Evolutionary conservation across 2,329 filamentous ascomycete genomes (phyloP).

Genomic region (Pseudogymnoascus sp.): DNA sequence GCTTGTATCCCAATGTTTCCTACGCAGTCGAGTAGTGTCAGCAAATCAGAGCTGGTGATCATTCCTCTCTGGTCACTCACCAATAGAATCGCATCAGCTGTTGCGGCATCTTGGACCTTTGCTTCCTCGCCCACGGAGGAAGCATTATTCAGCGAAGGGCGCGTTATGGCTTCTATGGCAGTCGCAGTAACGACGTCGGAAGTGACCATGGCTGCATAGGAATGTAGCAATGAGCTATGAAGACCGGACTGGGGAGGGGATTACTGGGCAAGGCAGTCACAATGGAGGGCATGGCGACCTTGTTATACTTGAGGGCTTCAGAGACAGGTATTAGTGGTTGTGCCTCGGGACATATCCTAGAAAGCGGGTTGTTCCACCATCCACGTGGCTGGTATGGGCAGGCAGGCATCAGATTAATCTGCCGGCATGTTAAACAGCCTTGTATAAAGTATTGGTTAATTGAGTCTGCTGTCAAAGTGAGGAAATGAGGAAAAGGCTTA

Average conservation of each 20-base stretch:
- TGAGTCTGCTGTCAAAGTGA: neutral
- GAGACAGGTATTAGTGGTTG: neutral
- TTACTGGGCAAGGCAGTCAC: neutral
- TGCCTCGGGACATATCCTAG: neutral
- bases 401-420: neutral
- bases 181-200: neutral
- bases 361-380: neutral
- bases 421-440: neutral
- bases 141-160: neutral
- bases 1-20: conserved; percentile 46
- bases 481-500: neutral
- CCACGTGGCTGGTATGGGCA: neutral
- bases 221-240: neutral
- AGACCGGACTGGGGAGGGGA: neutral
- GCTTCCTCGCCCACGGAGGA: conserved; percentile 21
- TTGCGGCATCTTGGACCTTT: conserved; percentile 22
- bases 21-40: conserved; percentile 15
- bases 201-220: neutral
- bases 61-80: conserved; percentile 24
- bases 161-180: neutral
- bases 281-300: neutral
- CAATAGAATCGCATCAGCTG: conserved; percentile 31
- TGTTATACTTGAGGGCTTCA: neutral
- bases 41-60: conserved; percentile 6
- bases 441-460: neutral